Evolutionary conservation across 2,329 filamentous ascomycete species (phyloP).

Genomic region (Cladophialophora carrionii): DNA sequence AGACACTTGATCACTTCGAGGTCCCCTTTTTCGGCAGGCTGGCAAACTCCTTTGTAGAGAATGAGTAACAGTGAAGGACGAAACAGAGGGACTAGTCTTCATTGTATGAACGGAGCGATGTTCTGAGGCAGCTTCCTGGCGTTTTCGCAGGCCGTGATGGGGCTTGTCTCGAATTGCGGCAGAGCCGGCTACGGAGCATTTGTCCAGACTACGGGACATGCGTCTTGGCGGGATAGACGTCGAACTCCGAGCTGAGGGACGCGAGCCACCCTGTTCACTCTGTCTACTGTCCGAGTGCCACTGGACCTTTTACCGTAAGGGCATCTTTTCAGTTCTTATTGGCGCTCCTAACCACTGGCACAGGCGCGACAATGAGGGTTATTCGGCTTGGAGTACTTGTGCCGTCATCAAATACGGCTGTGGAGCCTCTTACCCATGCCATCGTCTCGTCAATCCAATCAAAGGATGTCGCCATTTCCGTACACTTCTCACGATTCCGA

Average conservation of each 20-base stretch:
- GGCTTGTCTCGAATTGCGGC: neutral
- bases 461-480: constrained; percentile 40
- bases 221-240: constrained; percentile 10
- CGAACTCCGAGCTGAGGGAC: constrained; percentile 7
- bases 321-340: neutral
- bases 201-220: neutral
- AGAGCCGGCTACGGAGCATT: neutral
- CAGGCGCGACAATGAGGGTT: constrained; percentile 7
- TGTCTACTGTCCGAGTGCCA: neutral
- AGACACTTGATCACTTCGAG: constrained; percentile 72
- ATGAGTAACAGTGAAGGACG: constrained; percentile 61
- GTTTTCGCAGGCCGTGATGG: neutral
- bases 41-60: constrained; percentile 87
- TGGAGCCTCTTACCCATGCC: constrained; percentile 48
- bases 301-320: neutral
- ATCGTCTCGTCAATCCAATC: constrained; percentile 43
- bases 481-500: constrained; percentile 51
- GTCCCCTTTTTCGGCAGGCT: constrained; percentile 83
- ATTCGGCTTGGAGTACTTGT: constrained; percentile 47
- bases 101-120: neutral
- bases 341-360: neutral
- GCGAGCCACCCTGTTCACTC: neutral
- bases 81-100: neutral
- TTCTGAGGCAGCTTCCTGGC: neutral
- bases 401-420: constrained; percentile 51